Evolutionary conservation across 208 protist genomes (phyloP), one percentile per base, ranked within the genome.

Genomic region (Wallacemonas sp.): DNA sequence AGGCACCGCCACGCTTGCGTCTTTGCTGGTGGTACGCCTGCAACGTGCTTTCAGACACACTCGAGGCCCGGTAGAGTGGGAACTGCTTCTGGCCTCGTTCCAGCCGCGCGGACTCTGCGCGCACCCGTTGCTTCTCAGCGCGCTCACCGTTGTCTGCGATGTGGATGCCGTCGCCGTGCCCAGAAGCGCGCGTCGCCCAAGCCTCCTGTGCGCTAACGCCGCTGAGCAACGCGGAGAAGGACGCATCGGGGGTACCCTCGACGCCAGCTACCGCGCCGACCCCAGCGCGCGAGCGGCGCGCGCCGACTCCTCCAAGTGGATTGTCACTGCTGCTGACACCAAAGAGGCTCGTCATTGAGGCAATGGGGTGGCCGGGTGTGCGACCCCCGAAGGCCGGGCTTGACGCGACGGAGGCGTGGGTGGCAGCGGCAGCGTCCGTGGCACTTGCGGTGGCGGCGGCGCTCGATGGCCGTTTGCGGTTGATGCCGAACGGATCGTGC

Each of bases 21-120:
- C 73, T 63, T 33, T 71, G 63, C 0, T 38, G 24, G 22, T 68
- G 37, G 54, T 79, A 81, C 26, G 32, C 41, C 21, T 77, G 53
- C 52, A 93, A 58, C 19, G 87, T 93, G 54, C 76, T 85, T 74
- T 93, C 87, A 29, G 81, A 74, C 3, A 93, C 71, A 27, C 81
- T 91, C 1, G 84, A 80, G 12, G 87, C 79, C 15, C 71, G 68
- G 63, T 93, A 93, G 21, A 78, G 27, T 1, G 87, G 87, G 71
- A 87, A 93, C 29, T 55, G 64, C 42, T 21, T 34, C 6, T 38
- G 36, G 26, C 60, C 37, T 29, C 39, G 38, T 13, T 24, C 36
- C 24, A 46, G 15, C 3, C 54, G 54, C 21, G 64, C 57, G 5
- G 13, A 45, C n/a, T 34, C 33, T 26, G 9, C 52, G 4, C 21